A percentile compares a stretch with the other conserved stretches of the same genome.
Evolutionary conservation across 352 stramenopile genomes (phyloP).

Genomic region (Phytophthora nicotianae): DNA sequence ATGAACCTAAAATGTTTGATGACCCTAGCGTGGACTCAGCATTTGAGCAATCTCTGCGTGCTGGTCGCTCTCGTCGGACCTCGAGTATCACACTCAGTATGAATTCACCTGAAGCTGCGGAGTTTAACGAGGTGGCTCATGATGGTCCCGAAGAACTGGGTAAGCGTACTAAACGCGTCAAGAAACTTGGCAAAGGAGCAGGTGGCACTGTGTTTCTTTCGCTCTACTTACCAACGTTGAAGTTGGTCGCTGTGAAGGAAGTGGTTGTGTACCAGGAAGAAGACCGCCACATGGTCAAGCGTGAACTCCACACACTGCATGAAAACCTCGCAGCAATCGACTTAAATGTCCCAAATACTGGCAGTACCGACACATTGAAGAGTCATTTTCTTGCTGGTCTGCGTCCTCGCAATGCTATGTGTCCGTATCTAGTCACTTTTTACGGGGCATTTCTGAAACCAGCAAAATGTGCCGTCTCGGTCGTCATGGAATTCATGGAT

Average conservation of each 20-base stretch:
- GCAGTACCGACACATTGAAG: conserved; percentile 6
- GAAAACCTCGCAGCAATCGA: conserved; percentile 79
- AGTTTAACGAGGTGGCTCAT: conserved; percentile 76
- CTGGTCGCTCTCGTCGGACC: conserved; percentile 31
- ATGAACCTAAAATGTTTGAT: background rate
- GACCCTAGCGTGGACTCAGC: background rate
- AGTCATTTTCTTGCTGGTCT: conserved; percentile 22
- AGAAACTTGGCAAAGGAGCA: conserved; percentile 82
- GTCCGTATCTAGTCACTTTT: conserved; percentile 89
- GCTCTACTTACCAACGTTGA: conserved; percentile 82
- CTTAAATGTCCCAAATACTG: background rate
- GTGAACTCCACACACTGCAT: conserved; percentile 88
- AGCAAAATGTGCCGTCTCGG: conserved; percentile 72
- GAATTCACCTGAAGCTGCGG: conserved; percentile 63
- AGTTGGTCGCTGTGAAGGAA: conserved; percentile 89
- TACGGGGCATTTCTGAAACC: conserved; percentile 88
- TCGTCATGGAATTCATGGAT: conserved; percentile 95
- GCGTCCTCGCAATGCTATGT: conserved; percentile 17
- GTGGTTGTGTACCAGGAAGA: conserved; percentile 81
- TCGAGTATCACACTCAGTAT: conserved; percentile 70
- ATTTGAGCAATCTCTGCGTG: conserved; percentile 5
- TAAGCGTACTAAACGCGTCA: conserved; percentile 66
- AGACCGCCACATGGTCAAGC: conserved; percentile 84
- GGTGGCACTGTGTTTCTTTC: conserved; percentile 82
- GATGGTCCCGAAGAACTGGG: conserved; percentile 73